Evolutionary conservation across 805 yeast species (phyloP).

Genomic region (Myxozyma kluyveri): DNA sequence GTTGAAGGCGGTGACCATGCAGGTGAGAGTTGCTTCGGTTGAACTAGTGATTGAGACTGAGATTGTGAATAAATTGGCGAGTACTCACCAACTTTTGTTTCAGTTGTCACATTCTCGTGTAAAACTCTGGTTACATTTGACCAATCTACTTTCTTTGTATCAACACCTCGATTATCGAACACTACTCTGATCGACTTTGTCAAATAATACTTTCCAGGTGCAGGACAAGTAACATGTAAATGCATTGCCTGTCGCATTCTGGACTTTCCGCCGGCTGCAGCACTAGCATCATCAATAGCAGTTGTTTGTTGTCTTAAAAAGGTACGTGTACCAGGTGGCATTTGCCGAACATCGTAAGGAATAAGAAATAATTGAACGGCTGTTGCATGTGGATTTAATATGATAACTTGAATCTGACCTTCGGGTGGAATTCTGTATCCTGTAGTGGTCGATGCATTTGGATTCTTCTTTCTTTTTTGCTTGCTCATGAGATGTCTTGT

Average conservation of each 20-base stretch:
- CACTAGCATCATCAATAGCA: slow-evolving; percentile 18
- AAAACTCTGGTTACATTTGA: not conserved
- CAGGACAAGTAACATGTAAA: slow-evolving; percentile 34
- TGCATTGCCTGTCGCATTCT: slow-evolving; percentile 36
- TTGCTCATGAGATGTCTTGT: no score
- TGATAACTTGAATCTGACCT: slow-evolving; percentile 39
- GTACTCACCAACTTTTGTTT: slow-evolving; percentile 19
- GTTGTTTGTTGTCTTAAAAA: slow-evolving; percentile 37
- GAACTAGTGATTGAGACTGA: not conserved
- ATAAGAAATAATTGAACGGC: slow-evolving; percentile 37
- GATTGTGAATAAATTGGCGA: not conserved
- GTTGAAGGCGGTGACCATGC: not conserved
- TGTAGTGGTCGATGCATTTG: slow-evolving; percentile 10
- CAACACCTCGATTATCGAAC: slow-evolving; percentile 33
- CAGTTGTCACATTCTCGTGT: slow-evolving; percentile 10
- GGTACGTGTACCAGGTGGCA: slow-evolving; percentile 36
- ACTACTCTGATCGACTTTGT: slow-evolving; percentile 36
- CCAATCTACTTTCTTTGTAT: slow-evolving; percentile 10
- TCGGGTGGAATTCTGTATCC: slow-evolving; percentile 38
- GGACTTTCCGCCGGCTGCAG: not conserved
- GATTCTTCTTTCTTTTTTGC: no score
- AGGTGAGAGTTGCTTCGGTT: not conserved
- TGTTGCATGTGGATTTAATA: slow-evolving; percentile 37
- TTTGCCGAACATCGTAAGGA: slow-evolving; percentile 37
- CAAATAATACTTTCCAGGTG: slow-evolving; percentile 31